phyloP scores from a whole-genome alignment of 2,329 filamentous ascomycete genomes.

The Westerdykella sp. region DNA sequence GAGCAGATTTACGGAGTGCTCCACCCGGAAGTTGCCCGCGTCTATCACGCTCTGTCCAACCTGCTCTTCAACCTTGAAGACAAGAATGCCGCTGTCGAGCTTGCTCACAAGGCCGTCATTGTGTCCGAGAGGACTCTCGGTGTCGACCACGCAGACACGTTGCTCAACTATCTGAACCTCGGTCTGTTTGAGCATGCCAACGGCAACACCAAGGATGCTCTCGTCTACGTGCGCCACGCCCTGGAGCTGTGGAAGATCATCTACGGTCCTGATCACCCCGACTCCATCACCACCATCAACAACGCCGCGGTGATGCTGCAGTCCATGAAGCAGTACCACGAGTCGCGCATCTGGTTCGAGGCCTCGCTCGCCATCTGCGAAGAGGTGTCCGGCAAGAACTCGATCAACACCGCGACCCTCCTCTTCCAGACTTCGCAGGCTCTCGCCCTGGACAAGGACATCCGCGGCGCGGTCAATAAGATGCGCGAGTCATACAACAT shows the following conservation, averaged over 20 bases:
- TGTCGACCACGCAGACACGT: slow-evolving; percentile 86
- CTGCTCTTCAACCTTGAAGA: slow-evolving; percentile 97
- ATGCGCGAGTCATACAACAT: slow-evolving; percentile 98
- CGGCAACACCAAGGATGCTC: slow-evolving; percentile 81
- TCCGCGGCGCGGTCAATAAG: slow-evolving; percentile 80
- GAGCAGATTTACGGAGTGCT: slow-evolving; percentile 98
- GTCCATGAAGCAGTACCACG: slow-evolving; percentile 86
- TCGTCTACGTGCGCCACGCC: slow-evolving; percentile 85
- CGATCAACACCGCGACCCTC: slow-evolving; percentile 87
- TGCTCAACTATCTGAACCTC: slow-evolving; percentile 92
- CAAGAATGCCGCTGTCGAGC: slow-evolving; percentile 89
- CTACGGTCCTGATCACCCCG: slow-evolving; percentile 87
- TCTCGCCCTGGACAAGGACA: slow-evolving; percentile 89
- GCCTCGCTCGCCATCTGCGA: slow-evolving; percentile 85
- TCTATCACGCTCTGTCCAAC: slow-evolving; percentile 93
- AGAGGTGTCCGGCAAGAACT: slow-evolving; percentile 79
- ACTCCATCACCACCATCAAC: slow-evolving; percentile 98
- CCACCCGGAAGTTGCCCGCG: slow-evolving; percentile 89
- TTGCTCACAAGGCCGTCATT: slow-evolving; percentile 93
- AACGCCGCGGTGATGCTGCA: slow-evolving; percentile 99
- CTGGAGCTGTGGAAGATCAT: slow-evolving; percentile 95
- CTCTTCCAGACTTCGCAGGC: slow-evolving; percentile 97
- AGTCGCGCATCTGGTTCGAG: slow-evolving; percentile 96
- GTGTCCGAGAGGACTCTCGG: slow-evolving; percentile 92
- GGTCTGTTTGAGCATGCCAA: slow-evolving; percentile 89